These are phyloP conservation scores for Suillus paluster DNA, from an alignment of 768 basidiomycete species.

Conservation along the genomic window DNA sequence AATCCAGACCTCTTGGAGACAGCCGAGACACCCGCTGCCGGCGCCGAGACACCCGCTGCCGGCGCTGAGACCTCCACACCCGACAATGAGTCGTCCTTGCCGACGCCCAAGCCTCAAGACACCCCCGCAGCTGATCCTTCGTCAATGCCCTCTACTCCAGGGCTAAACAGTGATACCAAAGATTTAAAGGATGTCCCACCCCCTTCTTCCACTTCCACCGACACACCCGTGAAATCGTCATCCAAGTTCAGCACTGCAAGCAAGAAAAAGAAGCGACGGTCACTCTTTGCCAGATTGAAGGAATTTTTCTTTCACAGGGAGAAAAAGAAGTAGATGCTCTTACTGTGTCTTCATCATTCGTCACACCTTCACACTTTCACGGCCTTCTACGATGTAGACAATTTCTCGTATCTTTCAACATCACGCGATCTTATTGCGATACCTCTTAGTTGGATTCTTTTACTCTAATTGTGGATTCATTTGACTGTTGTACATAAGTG, in stretches of 20 bases:
- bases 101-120: neutral
- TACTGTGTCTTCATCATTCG: neutral
- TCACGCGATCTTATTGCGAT: conserved; percentile 18
- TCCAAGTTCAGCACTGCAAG: conserved; percentile 40
- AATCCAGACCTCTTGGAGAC: neutral
- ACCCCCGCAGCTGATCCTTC: neutral
- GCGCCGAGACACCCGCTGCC: neutral
- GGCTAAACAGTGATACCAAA: neutral
- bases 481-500: conserved; percentile 19
- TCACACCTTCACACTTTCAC: neutral
- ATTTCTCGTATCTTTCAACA: conserved; percentile 19
- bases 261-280: conserved; percentile 55
- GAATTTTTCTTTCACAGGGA: conserved; percentile 54
- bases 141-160: neutral
- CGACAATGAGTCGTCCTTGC: neutral
- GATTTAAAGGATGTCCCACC: conserved; percentile 22
- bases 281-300: conserved; percentile 58
- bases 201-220: conserved; percentile 13
- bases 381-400: conserved; percentile 10
- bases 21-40: neutral
- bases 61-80: too few species aligned
- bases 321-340: conserved; percentile 42
- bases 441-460: conserved; percentile 13
- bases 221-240: conserved; percentile 30
- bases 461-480: conserved; percentile 13